A percentile compares a stretch with the other conserved stretches of the same genome.
phyloP scores from a whole-genome alignment of 2,329 filamentous ascomycete species.

The Neofusicoccum kwambonambiense region DNA sequence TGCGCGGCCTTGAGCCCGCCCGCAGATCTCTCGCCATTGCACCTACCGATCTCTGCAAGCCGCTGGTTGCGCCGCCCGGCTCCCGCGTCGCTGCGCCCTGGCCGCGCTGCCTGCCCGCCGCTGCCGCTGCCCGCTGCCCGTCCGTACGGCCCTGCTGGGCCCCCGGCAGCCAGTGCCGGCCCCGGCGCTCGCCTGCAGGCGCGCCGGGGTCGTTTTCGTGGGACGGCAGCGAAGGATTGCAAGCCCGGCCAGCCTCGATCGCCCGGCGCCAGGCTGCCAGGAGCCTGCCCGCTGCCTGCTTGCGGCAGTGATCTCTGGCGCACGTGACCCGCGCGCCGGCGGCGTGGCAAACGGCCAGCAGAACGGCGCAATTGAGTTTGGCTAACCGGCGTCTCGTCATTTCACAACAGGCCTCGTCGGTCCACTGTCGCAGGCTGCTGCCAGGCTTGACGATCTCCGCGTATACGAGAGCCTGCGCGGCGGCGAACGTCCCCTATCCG shows the following conservation, averaged over 20 bases:
- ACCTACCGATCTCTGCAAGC: not conserved
- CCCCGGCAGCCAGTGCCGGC: not conserved
- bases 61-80: too few relatives aligned
- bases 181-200: not conserved
- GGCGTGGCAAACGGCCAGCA: not conserved
- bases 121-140: not conserved
- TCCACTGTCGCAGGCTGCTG: not conserved
- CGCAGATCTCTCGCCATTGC: not conserved
- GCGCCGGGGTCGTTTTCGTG: not conserved
- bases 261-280: not conserved
- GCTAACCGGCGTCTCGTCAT: not conserved
- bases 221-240: conserved; percentile 1
- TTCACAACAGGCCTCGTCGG: not conserved
- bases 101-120: not conserved
- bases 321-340: not conserved
- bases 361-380: not conserved
- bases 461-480: not conserved
- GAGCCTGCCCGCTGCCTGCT: not conserved
- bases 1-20: conserved; percentile 9
- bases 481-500: conserved; percentile 6
- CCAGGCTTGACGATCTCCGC: not conserved
- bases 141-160: not conserved
- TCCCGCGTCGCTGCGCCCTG: too few relatives aligned
- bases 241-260: not conserved
- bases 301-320: not conserved